These are phyloP conservation scores for Penicillium verhagenii DNA, from an alignment of 495 filamentous ascomycete species.

Conservation along the genomic window DNA sequence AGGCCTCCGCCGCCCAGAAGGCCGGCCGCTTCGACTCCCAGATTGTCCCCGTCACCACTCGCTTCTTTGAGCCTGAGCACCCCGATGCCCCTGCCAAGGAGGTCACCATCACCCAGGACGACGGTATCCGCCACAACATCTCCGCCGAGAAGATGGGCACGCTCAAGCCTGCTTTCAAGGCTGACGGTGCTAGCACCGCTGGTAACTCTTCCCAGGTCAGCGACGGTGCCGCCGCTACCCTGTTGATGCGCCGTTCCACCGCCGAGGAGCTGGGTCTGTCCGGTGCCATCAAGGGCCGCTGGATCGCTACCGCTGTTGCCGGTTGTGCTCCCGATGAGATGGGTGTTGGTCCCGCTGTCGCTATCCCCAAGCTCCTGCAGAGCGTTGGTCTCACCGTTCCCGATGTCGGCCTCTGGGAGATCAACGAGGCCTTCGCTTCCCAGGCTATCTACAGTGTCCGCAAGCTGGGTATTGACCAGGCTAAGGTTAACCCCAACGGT, in stretches of 20 bases:
- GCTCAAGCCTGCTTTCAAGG: constrained; percentile 82
- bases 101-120: constrained; percentile 67
- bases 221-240: constrained; percentile 79
- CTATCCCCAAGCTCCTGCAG: constrained; percentile 75
- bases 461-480: constrained; percentile 65
- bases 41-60: constrained; percentile 71
- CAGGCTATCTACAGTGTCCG: constrained; percentile 81
- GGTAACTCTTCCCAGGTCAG: constrained; percentile 86
- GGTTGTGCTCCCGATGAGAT: constrained; percentile 89
- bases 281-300: constrained; percentile 71
- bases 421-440: constrained; percentile 94
- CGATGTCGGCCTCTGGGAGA: constrained; percentile 89
- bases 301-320: constrained; percentile 67
- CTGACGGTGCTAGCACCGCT: constrained; percentile 72
- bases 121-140: constrained; percentile 71
- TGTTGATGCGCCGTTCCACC: constrained; percentile 83
- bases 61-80: constrained; percentile 54
- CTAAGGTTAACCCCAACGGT: constrained; percentile 83
- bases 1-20: constrained; percentile 66
- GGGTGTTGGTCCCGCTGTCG: constrained; percentile 84
- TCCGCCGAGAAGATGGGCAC: constrained; percentile 67
- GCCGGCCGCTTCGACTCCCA: constrained; percentile 72
- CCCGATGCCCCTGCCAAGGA: constrained; percentile 61
- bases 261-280: constrained; percentile 70
- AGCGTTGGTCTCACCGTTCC: constrained; percentile 59